Evolutionary conservation across 2,329 filamentous ascomycete genomes (phyloP), one percentile per base, ranked within the genome.

Genomic region (Sporothrix variecibatus): DNA sequence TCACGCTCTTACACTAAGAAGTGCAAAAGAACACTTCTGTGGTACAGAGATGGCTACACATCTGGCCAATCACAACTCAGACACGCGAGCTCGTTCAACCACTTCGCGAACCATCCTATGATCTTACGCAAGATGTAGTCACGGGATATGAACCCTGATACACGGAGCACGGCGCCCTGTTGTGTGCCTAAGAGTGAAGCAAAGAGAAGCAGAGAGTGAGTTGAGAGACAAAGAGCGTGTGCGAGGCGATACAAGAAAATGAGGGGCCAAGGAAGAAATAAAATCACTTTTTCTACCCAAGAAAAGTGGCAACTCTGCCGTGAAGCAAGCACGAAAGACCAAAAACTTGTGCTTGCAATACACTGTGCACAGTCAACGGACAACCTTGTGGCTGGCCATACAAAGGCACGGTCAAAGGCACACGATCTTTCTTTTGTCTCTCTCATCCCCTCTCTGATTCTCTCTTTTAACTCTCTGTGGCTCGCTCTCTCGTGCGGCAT

Each of bases 301-400:
- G 43, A 67, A 65, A 28, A 67, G 38, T 67, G 62, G 62, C n/a
- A 46, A 67, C 38, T 17, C 38, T 46, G 38, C 38, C 23, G 62
- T 67, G 62, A n/a, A 43, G 62, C 34, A 67, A 62, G 58, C 58
- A 65, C 38, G 23, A 67, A 31, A 46, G 23, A 67, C 4, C 38
- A 23, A 46, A 11, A 46, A 46, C n/a, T 46, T 67, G 62, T 67
- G 38, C 38, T 43, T 46, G 62, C 38, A 12, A 46, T 20, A 67
- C 62, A 23, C 26, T 67, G n/a, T 67, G 62, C 34, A 8, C 31
- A n/a, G 17, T 23, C 38, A 28, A 20, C 38, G 28, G 46, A 67
- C 62, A 40, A 28, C 38, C 62, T 67, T 43, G n/a, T 67, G 38
- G n/a, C 12, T 20, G 6, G 23, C 62, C 5, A 46, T 28, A 46